These are phyloP conservation scores for Mycena kentingensis DNA, from an alignment of 768 basidiomycete species.

Conservation along the genomic window DNA sequence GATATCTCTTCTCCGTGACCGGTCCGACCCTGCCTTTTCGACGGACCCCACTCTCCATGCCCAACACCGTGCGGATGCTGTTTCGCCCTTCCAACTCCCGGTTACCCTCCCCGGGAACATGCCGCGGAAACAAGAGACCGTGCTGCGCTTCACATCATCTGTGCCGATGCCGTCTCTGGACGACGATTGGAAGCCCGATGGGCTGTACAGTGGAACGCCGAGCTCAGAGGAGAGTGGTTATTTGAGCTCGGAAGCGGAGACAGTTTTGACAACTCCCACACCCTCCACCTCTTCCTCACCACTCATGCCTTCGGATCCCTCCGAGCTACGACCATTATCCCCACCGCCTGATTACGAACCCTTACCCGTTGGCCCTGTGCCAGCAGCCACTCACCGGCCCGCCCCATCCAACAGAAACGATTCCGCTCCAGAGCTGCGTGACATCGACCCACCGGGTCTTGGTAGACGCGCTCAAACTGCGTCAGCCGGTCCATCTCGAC, in stretches of 20 bases:
- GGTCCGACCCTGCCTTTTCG: background rate
- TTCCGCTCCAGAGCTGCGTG: slow-evolving; percentile 19
- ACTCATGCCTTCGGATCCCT: background rate
- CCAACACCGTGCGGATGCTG: too few relatives aligned
- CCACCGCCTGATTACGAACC: slow-evolving; percentile 22
- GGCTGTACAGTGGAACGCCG: background rate
- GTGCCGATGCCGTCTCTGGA: too few relatives aligned
- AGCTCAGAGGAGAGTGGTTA: background rate
- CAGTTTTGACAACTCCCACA: background rate
- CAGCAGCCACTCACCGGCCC: slow-evolving; percentile 1
- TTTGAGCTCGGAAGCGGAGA: background rate
- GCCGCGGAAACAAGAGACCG: too few relatives aligned
- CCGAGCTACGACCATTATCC: slow-evolving; percentile 4
- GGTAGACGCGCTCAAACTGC: slow-evolving; percentile 14
- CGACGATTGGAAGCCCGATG: too few relatives aligned
- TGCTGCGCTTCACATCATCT: too few relatives aligned
- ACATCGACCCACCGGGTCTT: slow-evolving; percentile 12
- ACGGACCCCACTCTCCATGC: background rate
- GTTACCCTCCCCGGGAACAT: too few relatives aligned
- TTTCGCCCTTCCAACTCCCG: too few relatives aligned
- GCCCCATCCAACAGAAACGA: slow-evolving; percentile 4
- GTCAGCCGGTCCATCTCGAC: slow-evolving; percentile 3
- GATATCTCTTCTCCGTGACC: background rate
- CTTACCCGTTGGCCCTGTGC: too few relatives aligned
- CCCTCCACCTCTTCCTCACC: slow-evolving; percentile 4